These are phyloP conservation scores for Salvia splendens DNA, from an alignment of 257 asterid genomes.

Conservation along the genomic window DNA sequence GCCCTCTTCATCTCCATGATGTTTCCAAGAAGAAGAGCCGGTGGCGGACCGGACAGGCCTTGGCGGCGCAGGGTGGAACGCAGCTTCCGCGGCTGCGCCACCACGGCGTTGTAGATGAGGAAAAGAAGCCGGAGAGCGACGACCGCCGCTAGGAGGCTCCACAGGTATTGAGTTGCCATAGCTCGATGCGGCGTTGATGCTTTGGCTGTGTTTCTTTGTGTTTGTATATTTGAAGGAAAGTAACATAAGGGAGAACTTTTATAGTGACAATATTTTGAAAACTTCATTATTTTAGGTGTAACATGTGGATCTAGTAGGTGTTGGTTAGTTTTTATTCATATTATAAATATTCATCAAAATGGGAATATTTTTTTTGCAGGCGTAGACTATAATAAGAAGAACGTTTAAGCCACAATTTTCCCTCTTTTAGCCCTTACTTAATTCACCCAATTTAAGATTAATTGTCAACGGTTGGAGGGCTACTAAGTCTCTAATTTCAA, in stretches of 20 bases:
- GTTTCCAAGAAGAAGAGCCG: conserved; percentile 47
- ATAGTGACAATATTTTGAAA: background rate
- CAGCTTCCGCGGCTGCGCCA: conserved; percentile 47
- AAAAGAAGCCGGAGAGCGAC: conserved; percentile 30
- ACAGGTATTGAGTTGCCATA: conserved; percentile 13
- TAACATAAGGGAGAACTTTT: background rate
- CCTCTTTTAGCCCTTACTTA: too few species aligned
- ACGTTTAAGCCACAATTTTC: too few species aligned
- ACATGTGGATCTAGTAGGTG: too few species aligned
- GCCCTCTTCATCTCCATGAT: conserved; percentile 45
- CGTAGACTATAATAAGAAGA: too few species aligned
- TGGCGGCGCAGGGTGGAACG: conserved; percentile 46
- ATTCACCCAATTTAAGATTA: too few species aligned
- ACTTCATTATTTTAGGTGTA: background rate
- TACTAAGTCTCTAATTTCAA: too few species aligned
- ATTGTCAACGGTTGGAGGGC: too few species aligned
- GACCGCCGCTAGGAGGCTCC: conserved; percentile 14
- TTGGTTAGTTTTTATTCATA: too few species aligned
- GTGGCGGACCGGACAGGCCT: conserved; percentile 55
- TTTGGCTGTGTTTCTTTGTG: background rate
- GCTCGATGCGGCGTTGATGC: background rate
- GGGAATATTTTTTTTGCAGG: too few species aligned
- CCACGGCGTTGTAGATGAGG: conserved; percentile 39
- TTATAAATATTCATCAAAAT: too few species aligned
- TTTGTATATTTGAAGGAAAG: background rate